These are phyloP conservation scores for Penicillium desertorum DNA, from an alignment of 495 filamentous ascomycete species.

Conservation along the genomic window DNA sequence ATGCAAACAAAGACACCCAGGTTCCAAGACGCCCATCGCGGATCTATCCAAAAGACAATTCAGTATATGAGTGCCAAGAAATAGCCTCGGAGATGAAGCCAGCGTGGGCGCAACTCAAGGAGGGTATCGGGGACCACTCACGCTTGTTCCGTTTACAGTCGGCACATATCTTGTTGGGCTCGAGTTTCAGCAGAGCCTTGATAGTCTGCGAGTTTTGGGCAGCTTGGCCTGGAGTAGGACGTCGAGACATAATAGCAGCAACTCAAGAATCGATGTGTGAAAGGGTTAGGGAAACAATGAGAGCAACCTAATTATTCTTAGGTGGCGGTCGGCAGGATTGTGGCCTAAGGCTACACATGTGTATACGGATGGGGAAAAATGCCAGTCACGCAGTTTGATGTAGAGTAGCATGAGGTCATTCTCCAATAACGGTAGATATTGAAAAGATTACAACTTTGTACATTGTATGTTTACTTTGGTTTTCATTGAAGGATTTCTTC, in stretches of 20 bases:
- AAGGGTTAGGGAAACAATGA: slow-evolving; percentile 26
- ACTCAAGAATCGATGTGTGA: slow-evolving; percentile 12
- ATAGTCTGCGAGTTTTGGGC: slow-evolving; percentile 88
- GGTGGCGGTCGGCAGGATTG: slow-evolving; percentile 28
- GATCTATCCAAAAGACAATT: slow-evolving; percentile 56
- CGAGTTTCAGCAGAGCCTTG: slow-evolving; percentile 88
- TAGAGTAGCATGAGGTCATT: slow-evolving; percentile 6
- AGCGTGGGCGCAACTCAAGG: slow-evolving; percentile 17
- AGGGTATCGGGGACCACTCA: slow-evolving; percentile 44
- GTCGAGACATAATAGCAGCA: slow-evolving; percentile 74
- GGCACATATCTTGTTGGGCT: slow-evolving; percentile 91
- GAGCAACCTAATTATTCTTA: slow-evolving; percentile 16
- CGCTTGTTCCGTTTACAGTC: slow-evolving; percentile 99
- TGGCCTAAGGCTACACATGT: slow-evolving; percentile 25
- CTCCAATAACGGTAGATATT: background rate
- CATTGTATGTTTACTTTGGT: background rate
- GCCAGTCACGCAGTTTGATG: slow-evolving; percentile 28
- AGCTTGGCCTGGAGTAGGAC: slow-evolving; percentile 73
- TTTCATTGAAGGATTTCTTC: background rate
- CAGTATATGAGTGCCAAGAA: slow-evolving; percentile 8
- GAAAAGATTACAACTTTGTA: background rate
- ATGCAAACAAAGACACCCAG: slow-evolving; percentile 95
- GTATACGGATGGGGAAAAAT: slow-evolving; percentile 18
- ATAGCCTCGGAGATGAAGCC: background rate
- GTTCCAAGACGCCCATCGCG: slow-evolving; percentile 98